Conservation (phyloP, 1,284 basidiomycete species). For the Cryptococcus maquisensis region DNA sequence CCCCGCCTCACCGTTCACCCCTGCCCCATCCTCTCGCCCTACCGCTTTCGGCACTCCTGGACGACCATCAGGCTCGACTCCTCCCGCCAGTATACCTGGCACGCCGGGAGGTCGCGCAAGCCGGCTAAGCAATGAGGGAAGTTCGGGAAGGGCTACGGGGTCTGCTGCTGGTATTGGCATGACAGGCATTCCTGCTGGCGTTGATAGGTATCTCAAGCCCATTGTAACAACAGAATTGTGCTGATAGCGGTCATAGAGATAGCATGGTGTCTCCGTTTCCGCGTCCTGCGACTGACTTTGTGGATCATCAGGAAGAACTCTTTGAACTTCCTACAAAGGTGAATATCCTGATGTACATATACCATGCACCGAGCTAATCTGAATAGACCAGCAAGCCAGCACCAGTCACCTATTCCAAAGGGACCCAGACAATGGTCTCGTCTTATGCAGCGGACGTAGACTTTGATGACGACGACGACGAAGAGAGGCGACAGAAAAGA, state of each 20-base stretch:
- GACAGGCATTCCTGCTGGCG: slow-evolving; percentile 53
- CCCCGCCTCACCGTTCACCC: slow-evolving; percentile 17
- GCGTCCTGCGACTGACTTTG: slow-evolving; percentile 61
- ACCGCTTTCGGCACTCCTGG: slow-evolving; percentile 1
- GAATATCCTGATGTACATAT: slow-evolving; percentile 7
- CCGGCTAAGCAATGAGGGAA: slow-evolving; percentile 44
- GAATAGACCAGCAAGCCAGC: slow-evolving; percentile 11
- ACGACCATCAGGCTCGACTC: slow-evolving; percentile 12
- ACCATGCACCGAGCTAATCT: neutral
- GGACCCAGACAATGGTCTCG: slow-evolving; percentile 66
- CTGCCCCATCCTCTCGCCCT: slow-evolving; percentile 5
- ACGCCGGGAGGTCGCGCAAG: slow-evolving; percentile 56
- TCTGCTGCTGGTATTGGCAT: slow-evolving; percentile 17
- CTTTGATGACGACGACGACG: slow-evolving; percentile 14
- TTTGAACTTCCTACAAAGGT: slow-evolving; percentile 86
- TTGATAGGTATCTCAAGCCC: slow-evolving; percentile 2
- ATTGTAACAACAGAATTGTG: neutral
- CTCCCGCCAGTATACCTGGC: slow-evolving; percentile 59
- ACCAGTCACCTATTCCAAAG: slow-evolving; percentile 80
- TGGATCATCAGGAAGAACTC: slow-evolving; percentile 80
- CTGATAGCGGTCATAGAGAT: slow-evolving; percentile 44
- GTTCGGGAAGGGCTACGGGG: slow-evolving; percentile 29
- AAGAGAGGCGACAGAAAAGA: slow-evolving; percentile 18
- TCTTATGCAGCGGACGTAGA: slow-evolving; percentile 28
- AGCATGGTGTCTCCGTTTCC: slow-evolving; percentile 54